phyloP scores from a whole-genome alignment of 2,329 filamentous ascomycete species.

The Penicillium crustosum region DNA sequence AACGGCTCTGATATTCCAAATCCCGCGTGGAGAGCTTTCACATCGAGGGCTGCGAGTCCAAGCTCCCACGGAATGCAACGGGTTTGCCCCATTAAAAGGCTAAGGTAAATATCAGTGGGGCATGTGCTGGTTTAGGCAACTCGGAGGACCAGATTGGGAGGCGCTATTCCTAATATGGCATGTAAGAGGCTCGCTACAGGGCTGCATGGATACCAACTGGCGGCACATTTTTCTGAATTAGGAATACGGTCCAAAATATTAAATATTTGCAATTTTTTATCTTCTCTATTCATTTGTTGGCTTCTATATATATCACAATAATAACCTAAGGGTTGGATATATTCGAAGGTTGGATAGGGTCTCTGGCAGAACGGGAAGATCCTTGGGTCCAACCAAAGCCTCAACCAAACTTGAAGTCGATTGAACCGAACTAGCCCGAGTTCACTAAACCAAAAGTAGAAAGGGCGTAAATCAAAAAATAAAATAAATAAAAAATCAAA shows the following conservation, averaged over 20 bases:
- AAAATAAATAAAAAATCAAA: not conserved
- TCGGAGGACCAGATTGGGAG: constrained; percentile 12
- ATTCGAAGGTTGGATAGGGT: not conserved
- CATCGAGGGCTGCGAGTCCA: constrained; percentile 4
- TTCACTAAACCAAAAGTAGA: not conserved
- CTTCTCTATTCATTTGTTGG: no score
- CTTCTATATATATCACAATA: no score
- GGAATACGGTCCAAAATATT: not conserved
- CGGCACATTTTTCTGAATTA: not conserved
- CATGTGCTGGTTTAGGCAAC: constrained; percentile 11
- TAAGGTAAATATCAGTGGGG: not conserved
- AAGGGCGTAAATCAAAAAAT: not conserved
- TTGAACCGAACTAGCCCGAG: not conserved
- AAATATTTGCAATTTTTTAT: no score
- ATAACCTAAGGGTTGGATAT: no score
- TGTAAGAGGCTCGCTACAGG: not conserved
- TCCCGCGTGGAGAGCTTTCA: constrained; percentile 9
- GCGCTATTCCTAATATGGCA: constrained; percentile 8
- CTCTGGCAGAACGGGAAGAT: not conserved
- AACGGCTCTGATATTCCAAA: constrained; percentile 10
- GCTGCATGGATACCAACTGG: constrained; percentile 8
- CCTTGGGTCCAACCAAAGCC: not conserved
- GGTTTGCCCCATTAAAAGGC: constrained; percentile 19
- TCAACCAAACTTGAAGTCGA: not conserved
- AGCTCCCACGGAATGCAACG: constrained; percentile 24